Percentiles rank a stretch among this genome's conserved stretches.
Conservation (phyloP, 2,329 filamentous ascomycete species). For the Neonectria punicea region DNA sequence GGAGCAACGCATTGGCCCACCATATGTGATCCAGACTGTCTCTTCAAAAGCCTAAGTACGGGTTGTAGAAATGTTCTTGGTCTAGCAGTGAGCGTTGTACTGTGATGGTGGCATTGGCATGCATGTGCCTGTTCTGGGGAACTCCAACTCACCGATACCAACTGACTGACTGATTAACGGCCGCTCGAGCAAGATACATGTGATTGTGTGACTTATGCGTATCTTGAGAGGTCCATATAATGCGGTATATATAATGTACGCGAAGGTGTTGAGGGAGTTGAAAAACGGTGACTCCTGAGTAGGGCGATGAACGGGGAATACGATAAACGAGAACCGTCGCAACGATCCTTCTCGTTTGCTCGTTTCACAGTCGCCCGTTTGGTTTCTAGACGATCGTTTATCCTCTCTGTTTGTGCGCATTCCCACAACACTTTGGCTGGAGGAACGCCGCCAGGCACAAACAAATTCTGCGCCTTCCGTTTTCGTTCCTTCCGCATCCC, state of each 20-base stretch:
- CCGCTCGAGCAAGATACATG: background rate
- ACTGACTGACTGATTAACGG: background rate
- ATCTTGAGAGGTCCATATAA: background rate
- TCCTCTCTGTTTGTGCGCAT: background rate
- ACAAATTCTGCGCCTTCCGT: background rate
- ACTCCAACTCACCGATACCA: background rate
- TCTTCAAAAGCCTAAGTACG: background rate
- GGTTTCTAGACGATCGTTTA: background rate
- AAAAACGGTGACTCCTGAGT: background rate
- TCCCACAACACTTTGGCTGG: background rate
- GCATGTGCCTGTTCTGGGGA: background rate
- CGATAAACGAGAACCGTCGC: background rate
- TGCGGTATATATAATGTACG: background rate
- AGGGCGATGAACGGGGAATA: background rate
- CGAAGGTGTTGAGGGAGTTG: background rate
- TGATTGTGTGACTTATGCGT: background rate
- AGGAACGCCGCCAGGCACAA: background rate
- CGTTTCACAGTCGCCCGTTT: background rate
- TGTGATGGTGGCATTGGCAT: background rate
- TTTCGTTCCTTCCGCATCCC: constrained; percentile 16
- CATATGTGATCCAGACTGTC: background rate
- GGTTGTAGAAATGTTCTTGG: background rate
- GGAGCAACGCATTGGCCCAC: background rate
- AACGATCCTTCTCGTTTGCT: background rate
- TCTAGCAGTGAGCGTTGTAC: background rate